These are phyloP conservation scores for Echium plantagineum DNA, from an alignment of 257 asterid species.

Conservation along the genomic window DNA sequence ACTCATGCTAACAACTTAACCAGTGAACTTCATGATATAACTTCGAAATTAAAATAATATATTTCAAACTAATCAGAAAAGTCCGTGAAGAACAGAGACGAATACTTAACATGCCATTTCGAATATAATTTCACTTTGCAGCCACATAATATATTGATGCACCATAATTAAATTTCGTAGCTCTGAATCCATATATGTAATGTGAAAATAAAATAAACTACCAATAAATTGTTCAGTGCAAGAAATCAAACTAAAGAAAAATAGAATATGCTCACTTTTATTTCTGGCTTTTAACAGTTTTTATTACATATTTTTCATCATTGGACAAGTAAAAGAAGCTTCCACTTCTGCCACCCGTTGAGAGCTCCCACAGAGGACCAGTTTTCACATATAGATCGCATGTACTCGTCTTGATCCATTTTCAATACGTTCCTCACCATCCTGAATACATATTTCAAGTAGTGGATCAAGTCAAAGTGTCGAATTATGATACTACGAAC, in stretches of 20 bases:
- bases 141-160: no score
- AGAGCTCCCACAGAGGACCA: slow-evolving; percentile 90
- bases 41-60: not conserved
- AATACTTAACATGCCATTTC: no score
- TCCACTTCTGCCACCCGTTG: slow-evolving; percentile 94
- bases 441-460: slow-evolving; percentile 28
- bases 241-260: no score
- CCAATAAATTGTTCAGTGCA: no score
- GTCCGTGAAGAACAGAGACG: no score
- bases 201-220: no score
- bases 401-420: slow-evolving; percentile 92
- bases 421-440: slow-evolving; percentile 66
- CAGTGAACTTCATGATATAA: not conserved
- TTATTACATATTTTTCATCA: slow-evolving; percentile 88
- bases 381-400: slow-evolving; percentile 81
- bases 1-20: no score
- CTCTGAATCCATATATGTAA: no score
- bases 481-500: not conserved
- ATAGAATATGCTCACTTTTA: slow-evolving; percentile 46
- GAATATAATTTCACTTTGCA: no score
- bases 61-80: slow-evolving; percentile 12
- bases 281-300: slow-evolving; percentile 91
- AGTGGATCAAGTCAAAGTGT: not conserved
- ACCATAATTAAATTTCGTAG: no score
- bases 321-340: slow-evolving; percentile 83